Percentiles rank a stretch among this genome's conserved stretches.
Evolutionary conservation across 345 rosid genomes (phyloP).

Genomic region (Cardiospermum halicacabum): DNA sequence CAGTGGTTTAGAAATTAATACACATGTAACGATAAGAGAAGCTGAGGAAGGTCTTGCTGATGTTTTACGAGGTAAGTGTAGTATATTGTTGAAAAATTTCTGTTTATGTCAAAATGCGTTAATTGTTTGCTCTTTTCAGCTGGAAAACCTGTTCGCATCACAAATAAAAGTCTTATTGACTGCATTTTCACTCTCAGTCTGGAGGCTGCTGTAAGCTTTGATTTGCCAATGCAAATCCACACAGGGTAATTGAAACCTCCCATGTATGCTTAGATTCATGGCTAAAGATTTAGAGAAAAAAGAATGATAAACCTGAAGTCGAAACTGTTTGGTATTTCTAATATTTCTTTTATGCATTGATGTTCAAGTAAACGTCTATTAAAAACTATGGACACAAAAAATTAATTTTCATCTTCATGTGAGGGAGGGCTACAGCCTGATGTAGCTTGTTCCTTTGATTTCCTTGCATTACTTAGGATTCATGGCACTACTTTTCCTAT

Average conservation of each 20-base stretch:
- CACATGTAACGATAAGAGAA: constrained; percentile 47
- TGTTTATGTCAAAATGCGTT: constrained; percentile 14
- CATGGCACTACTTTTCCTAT: constrained; percentile 9
- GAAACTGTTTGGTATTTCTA: not conserved
- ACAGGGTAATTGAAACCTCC: constrained; percentile 61
- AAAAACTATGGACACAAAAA: not conserved
- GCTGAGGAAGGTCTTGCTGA: constrained; percentile 71
- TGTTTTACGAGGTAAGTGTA: constrained; percentile 51
- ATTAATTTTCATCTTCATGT: not conserved
- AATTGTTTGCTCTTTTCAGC: constrained; percentile 39
- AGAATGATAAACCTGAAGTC: constrained; percentile 8
- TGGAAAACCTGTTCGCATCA: constrained; percentile 62
- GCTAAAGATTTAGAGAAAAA: constrained; percentile 5
- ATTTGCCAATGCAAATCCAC: constrained; percentile 93
- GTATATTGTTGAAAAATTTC: constrained; percentile 12
- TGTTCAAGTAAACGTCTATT: not conserved
- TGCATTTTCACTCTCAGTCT: constrained; percentile 58
- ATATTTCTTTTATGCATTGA: not conserved
- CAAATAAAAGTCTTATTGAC: constrained; percentile 76
- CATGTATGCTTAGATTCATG: constrained; percentile 6
- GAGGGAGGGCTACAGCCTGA: constrained; percentile 2
- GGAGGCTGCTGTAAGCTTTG: constrained; percentile 52
- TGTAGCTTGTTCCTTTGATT: constrained; percentile 3
- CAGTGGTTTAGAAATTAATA: constrained; percentile 73
- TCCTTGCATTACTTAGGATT: constrained; percentile 2